Conservation (phyloP, 805 yeast genomes). For the Lipomyces yamanashiensis region DNA sequence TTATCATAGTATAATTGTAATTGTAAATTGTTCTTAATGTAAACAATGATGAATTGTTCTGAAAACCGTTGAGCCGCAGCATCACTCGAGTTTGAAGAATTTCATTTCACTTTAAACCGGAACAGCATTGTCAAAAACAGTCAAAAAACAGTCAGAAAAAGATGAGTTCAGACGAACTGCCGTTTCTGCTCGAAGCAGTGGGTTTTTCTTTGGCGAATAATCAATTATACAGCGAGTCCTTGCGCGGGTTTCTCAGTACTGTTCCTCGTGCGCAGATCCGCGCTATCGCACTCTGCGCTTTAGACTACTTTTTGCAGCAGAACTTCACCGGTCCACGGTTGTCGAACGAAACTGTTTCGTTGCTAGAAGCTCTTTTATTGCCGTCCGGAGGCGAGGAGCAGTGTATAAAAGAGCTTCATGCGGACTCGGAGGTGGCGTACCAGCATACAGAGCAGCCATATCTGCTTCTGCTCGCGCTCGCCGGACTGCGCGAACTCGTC, state of each 20-base stretch:
- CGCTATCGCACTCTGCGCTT: conserved; percentile 44
- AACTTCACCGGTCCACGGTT: conserved; percentile 82
- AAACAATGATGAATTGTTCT: too few species aligned
- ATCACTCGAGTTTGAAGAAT: not conserved
- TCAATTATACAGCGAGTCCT: not conserved
- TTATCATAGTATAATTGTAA: too few species aligned
- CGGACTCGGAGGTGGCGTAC: conserved; percentile 76
- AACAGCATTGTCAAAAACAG: not conserved
- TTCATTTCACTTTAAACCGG: not conserved
- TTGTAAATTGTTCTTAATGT: too few species aligned
- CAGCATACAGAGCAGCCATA: conserved; percentile 59
- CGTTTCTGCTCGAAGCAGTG: conserved; percentile 1
- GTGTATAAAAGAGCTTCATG: conserved; percentile 51
- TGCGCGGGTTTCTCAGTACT: not conserved
- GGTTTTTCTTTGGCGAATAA: not conserved
- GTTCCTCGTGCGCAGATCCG: conserved; percentile 1
- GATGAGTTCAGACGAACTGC: conserved; percentile 3
- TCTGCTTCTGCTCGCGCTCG: conserved; percentile 51
- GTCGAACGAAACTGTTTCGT: not conserved
- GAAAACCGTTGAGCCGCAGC: too few species aligned
- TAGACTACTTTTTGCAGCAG: conserved; percentile 72
- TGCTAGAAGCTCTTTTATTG: not conserved
- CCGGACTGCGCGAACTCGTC: conserved; percentile 52
- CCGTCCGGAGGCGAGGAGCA: conserved; percentile 39
- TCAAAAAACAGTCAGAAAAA: not conserved